Base-by-base conservation (phyloP, 2,329 filamentous ascomycete genomes). In the Aureobasidium namibiae region DNA sequence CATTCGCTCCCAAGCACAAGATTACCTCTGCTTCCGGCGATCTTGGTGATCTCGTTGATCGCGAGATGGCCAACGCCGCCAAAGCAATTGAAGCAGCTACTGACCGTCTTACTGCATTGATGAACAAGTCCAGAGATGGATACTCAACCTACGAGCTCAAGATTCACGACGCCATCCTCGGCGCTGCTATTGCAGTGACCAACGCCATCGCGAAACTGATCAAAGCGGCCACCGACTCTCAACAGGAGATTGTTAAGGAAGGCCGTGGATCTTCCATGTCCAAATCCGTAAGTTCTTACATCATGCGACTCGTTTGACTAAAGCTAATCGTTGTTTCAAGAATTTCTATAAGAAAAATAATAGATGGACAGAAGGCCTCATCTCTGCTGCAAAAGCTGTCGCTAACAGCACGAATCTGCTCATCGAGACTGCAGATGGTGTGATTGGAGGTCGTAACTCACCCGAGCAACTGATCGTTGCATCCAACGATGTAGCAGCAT, bases 341-440 rank as follows among this genome's bases (percentile, higher is more conserved):
- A n/a, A n/a, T n/a, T 99, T 99, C 74, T 99, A 99, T 85, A 97
- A 97, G 82, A 97, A 97, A 80, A 96, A 99, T 82, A 99, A 97
- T 76, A 85, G 94, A 56, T 99, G 94, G 94, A 99, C 94, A 0
- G 94, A 99, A 70, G 94, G 94, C 49, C 84, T 99, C 62, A 96
- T 99, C 70, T 96, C 90, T 38, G 94, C 94, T 0, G 92, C 94
- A 64, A 99, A 99, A 77, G 94, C 94, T 0, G 94, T 99, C 18
- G 94, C 94, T 3, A 82, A 83, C 1, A 95, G 91, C 16, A 99
- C 94, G 11, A 97, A 96, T 76, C 94, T 87, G 42, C 83, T 99
- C 65, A 99, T 99, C 69, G 94, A 99, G 80, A 99, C 94, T 7
- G 94, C 94, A 0, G 94, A 99, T 69, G 94, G 92, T 21, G 94